These are phyloP conservation scores for Boehmeria nivea DNA, from an alignment of 306 rosid species.

Conservation along the genomic window DNA sequence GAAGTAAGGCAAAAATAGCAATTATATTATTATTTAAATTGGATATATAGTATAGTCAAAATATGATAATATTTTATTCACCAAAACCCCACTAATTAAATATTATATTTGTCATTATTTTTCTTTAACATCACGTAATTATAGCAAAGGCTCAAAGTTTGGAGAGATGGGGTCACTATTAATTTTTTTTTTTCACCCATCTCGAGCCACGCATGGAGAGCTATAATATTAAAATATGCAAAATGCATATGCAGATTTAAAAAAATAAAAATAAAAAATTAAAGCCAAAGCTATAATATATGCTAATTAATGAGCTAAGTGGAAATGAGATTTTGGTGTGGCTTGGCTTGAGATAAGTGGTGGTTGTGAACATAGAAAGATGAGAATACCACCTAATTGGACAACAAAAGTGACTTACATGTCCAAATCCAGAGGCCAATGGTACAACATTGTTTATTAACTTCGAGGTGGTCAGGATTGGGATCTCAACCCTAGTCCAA, in stretches of 20 bases:
- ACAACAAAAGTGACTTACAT: slow-evolving; percentile 40
- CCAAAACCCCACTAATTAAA: no score
- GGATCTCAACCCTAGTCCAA: slow-evolving; percentile 50
- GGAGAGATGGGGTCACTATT: background rate
- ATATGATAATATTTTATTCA: no score
- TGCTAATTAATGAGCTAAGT: no score
- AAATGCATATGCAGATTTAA: background rate
- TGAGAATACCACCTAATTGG: slow-evolving; percentile 49
- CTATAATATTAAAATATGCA: background rate
- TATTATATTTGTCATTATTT: background rate
- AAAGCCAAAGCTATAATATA: slow-evolving; percentile 24
- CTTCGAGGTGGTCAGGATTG: slow-evolving; percentile 53
- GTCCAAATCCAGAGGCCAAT: slow-evolving; percentile 54
- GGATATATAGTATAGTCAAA: background rate
- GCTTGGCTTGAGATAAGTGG: slow-evolving; percentile 33
- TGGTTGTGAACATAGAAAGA: slow-evolving; percentile 9
- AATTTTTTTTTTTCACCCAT: slow-evolving; percentile 29
- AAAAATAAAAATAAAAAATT: background rate
- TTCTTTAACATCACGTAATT: background rate
- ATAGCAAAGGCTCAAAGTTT: slow-evolving; percentile 12
- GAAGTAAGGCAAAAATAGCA: background rate
- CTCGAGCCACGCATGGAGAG: slow-evolving; percentile 78
- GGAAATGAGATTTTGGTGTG: slow-evolving; percentile 10
- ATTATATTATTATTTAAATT: background rate
- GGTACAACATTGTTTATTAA: slow-evolving; percentile 36